Base-by-base conservation (phyloP, 805 yeast genomes). In the Wickerhamomyces mucosus region DNA sequence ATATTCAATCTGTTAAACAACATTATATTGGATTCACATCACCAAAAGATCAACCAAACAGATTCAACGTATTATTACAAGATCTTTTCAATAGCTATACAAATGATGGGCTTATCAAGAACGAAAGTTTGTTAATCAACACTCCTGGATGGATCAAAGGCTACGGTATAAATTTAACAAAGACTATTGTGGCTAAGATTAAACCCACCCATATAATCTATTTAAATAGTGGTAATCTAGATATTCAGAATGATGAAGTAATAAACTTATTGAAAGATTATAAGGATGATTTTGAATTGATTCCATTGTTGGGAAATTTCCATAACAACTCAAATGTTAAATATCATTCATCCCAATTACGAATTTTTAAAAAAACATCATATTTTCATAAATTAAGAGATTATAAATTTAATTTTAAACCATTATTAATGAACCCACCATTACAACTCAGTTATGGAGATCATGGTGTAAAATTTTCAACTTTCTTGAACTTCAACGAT, bases 101-200 rank as follows among this genome's bases (percentile, higher is more conserved):
- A 19, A 41, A 43, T 16, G 52, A 55, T 34, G 61, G 60, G 1
- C 18, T 28, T 4, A 11, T 28, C 7, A 37, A 38, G 18, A 37
- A 40, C 31, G 45, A 46, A 29, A 41, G 59, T 33, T 54, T 85
- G 4, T 51, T 86, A 1, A 65, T 88, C 4, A 86, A 86, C 45
- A 72, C 88, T 1, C 89, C 96, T 0, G 95, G 95, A 0, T 86
- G 95, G 95, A 70, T 85, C 19, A 82, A 81, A 53, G 96, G 96
- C 0, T 75, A 73, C 39, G 96, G 96, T 0, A 62, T 77, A 12
- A 78, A 74, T 29, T 55, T 86, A 7, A 59, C 82, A n/a, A 60
- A 55, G 12, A 57, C 63, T 18, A 55, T 31, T 11, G 59, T 75
- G 3, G 37, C 44, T 1, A 36, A 51, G 8, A 51, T 70, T 2